Conservation (phyloP, 2,329 filamentous ascomycete species). For the Penicillium sp. region DNA sequence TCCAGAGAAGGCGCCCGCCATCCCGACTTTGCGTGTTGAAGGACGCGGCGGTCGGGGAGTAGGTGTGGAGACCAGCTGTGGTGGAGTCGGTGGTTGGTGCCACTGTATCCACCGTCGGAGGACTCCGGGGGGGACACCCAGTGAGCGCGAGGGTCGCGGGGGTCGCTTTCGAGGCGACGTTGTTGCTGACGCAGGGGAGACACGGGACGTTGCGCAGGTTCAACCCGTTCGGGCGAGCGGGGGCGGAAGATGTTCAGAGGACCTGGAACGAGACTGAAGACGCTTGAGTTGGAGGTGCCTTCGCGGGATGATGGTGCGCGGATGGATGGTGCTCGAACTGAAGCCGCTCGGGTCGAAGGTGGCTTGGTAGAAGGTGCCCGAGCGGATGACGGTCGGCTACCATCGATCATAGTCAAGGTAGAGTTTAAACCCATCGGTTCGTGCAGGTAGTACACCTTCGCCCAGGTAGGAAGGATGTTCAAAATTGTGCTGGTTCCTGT, state of each 20-base stretch:
- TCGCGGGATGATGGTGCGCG: constrained; percentile 29
- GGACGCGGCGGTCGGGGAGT: constrained; percentile 62
- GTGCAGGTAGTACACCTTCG: constrained; percentile 69
- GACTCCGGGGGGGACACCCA: constrained; percentile 40
- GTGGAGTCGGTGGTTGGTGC: constrained; percentile 50
- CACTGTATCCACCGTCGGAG: constrained; percentile 18
- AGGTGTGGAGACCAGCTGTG: constrained; percentile 75
- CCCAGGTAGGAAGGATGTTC: constrained; percentile 50
- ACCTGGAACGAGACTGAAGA: constrained; percentile 33
- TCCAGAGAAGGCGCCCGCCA: constrained; percentile 75
- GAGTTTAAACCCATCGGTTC: constrained; percentile 57
- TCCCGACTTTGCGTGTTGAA: constrained; percentile 55
- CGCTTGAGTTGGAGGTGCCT: constrained; percentile 33
- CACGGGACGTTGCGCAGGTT: constrained; percentile 2
- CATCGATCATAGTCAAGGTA: constrained; percentile 43
- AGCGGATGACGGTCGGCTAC: constrained; percentile 21
- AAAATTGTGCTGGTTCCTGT: constrained; percentile 50
- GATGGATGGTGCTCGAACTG: constrained; percentile 26
- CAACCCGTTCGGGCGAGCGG: constrained; percentile 16
- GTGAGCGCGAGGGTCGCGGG: constrained; percentile 46
- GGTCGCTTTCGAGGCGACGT: constrained; percentile 32
- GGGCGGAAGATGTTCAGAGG: constrained; percentile 29
- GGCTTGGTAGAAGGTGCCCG: constrained; percentile 24
- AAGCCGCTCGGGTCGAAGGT: constrained; percentile 34
- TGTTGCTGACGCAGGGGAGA: constrained; percentile 11